Evolutionary conservation across 2,329 filamentous ascomycete species (phyloP), one percentile per base, ranked within the genome.

Genomic region (Huntiella moniliformis): DNA sequence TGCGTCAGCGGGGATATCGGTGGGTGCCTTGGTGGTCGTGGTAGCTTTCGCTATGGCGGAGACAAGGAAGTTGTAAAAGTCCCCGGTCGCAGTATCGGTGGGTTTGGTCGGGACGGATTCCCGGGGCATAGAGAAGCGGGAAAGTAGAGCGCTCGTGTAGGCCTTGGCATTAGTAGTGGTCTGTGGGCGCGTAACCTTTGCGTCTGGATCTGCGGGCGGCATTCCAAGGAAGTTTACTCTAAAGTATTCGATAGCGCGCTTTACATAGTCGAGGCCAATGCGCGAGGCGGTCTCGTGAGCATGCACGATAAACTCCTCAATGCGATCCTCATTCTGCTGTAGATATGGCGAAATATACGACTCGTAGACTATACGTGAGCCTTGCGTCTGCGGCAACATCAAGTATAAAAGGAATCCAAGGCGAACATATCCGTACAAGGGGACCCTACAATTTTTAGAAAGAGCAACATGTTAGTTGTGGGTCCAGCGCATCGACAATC

Each of bases 301-400:
- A 50, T 77, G 73, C 52, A 78, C 79, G 60, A 96, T 95, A 57
- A 94, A 79, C 51, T 84, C 76, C 57, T 98, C 91, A 61, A 98
- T 96, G 53, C 83, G 76, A 38, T 70, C 62, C 63, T 96, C 91
- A 61, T 98, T 88, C 51, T 86, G 73, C 56, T 77, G 70, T 42
- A 98, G 77, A 66, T 88, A 94, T 0, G 88, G 88, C 61, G 93
- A 80, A 50, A 96, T 69, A 60, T 91, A 77, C 51, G 77, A 71
- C 57, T 86, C 76, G 67, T 96, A 98, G 52, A 96, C 68, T 55
- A 81, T 65, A 51, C 82, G 81, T 48, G 87, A 86, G 60, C 91
- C 91, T 60, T 95, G 88, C n/a, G 85, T 91, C 61, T 93, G 88
- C 0, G 88, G 91, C n/a, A 94, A 76, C 56, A 96, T 86, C 51